These are phyloP conservation scores for Hypoxylon fragiforme DNA, from an alignment of 495 filamentous ascomycete genomes.

Conservation along the genomic window DNA sequence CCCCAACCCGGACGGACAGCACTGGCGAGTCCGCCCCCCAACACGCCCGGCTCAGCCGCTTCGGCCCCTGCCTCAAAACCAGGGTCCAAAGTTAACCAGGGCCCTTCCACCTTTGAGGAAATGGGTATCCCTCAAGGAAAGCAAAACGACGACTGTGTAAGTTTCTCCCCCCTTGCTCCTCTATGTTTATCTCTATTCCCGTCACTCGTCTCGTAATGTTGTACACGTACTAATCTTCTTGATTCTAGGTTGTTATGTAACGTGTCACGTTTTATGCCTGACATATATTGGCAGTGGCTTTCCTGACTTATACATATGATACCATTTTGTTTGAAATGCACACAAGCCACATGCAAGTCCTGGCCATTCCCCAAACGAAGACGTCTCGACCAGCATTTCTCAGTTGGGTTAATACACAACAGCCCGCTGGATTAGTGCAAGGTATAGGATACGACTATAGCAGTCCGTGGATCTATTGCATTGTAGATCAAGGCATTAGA, in stretches of 20 bases:
- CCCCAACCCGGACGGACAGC: conserved; percentile 36
- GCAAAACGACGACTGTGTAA: conserved; percentile 87
- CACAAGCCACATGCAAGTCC: no score
- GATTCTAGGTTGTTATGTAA: conserved; percentile 31
- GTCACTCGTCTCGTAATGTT: neutral
- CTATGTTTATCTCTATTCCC: no score
- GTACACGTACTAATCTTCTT: conserved; percentile 2
- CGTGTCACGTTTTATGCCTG: neutral
- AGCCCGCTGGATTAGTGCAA: conserved; percentile 1
- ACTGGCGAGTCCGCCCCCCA: conserved; percentile 41
- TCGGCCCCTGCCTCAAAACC: conserved; percentile 48
- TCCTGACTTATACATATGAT: conserved; percentile 30
- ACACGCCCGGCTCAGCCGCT: conserved; percentile 28
- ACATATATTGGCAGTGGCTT: conserved; percentile 22
- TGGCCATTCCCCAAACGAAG: no score
- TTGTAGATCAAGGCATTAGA: conserved; percentile 17
- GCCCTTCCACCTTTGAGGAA: conserved; percentile 95
- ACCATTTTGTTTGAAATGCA: conserved; percentile 26
- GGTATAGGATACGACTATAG: neutral
- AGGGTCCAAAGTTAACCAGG: conserved; percentile 59
- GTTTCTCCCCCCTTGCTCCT: conserved; percentile 38
- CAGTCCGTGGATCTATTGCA: conserved; percentile 3
- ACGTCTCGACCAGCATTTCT: conserved; percentile 1
- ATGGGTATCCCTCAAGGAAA: conserved; percentile 89
- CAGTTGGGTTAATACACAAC: neutral